Percentiles rank a stretch among this genome's conserved stretches.
These are phyloP conservation scores for Bacterosira constricta DNA, from an alignment of 108 stramenopile species.

Conservation along the genomic window DNA sequence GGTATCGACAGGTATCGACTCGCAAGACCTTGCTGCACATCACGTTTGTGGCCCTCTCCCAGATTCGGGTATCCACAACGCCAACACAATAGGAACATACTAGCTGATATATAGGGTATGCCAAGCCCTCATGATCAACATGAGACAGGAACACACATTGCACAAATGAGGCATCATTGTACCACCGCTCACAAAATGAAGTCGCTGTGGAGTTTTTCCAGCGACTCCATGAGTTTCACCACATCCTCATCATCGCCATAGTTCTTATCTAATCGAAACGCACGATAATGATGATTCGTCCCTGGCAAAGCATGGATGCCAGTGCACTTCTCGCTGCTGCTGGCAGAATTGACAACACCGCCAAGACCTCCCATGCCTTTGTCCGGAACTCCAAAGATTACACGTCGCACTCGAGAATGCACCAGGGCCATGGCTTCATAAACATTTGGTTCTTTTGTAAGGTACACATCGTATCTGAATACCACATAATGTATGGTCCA, in stretches of 20 bases:
- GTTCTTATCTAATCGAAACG: slow-evolving; percentile 46
- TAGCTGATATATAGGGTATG: too few relatives aligned
- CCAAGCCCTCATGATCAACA: too few relatives aligned
- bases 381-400: slow-evolving; percentile 58
- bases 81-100: too few relatives aligned
- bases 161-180: too few relatives aligned
- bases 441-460: slow-evolving; percentile 64
- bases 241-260: not conserved
- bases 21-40: too few relatives aligned
- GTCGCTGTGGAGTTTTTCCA: not conserved
- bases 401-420: slow-evolving; percentile 70
- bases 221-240: not conserved
- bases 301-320: slow-evolving; percentile 73
- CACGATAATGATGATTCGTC: slow-evolving; percentile 82
- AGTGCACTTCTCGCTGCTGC: not conserved
- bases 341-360: slow-evolving; percentile 23
- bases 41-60: too few relatives aligned
- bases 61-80: too few relatives aligned
- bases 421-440: slow-evolving; percentile 85
- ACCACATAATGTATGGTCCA: too few relatives aligned
- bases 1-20: too few relatives aligned
- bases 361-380: slow-evolving; percentile 49
- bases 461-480: slow-evolving; percentile 71
- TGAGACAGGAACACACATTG: too few relatives aligned
- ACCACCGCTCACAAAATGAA: too few relatives aligned